Conservation (phyloP, 805 yeast genomes). For the Yamadazyma insecticola region DNA sequence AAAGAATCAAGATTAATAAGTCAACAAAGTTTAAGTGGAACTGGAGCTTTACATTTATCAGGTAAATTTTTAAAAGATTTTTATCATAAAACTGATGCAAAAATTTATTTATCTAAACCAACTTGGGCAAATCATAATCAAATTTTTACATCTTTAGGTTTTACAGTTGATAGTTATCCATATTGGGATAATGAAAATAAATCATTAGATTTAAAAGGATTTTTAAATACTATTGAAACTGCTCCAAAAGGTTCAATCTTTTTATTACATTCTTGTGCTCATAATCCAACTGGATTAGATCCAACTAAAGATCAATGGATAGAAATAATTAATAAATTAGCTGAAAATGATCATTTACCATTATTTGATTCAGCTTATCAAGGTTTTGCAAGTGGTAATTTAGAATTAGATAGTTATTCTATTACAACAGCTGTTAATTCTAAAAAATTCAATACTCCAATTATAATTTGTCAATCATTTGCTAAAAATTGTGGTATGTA, state of each 20-base stretch:
- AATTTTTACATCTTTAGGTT: conserved; percentile 69
- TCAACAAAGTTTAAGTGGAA: conserved; percentile 78
- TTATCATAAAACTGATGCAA: conserved; percentile 32
- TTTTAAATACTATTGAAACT: conserved; percentile 51
- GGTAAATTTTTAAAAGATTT: conserved; percentile 62
- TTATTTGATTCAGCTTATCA: conserved; percentile 95
- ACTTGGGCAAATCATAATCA: conserved; percentile 98
- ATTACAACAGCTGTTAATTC: conserved; percentile 56
- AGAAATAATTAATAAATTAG: conserved; percentile 57
- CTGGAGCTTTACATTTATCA: conserved; percentile 88
- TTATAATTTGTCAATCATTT: conserved; percentile 84
- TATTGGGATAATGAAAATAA: conserved; percentile 79
- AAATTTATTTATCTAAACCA: conserved; percentile 75
- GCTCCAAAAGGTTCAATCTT: conserved; percentile 79
- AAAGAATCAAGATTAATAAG: conserved; percentile 49
- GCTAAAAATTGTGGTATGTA: conserved; percentile 96
- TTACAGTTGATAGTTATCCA: conserved; percentile 66
- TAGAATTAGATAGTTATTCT: conserved; percentile 81
- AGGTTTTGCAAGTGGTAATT: conserved; percentile 91
- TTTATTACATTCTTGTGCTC: conserved; percentile 92
- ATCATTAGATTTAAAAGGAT: conserved; percentile 67
- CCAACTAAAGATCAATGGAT: conserved; percentile 84
- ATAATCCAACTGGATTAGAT: conserved; percentile 96
- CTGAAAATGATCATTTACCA: conserved; percentile 63
- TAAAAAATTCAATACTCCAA: conserved; percentile 24